A percentile compares a stretch with the other conserved stretches of the same genome.
phyloP scores from a whole-genome alignment of 495 filamentous ascomycete genomes.

The Podospora australis region DNA sequence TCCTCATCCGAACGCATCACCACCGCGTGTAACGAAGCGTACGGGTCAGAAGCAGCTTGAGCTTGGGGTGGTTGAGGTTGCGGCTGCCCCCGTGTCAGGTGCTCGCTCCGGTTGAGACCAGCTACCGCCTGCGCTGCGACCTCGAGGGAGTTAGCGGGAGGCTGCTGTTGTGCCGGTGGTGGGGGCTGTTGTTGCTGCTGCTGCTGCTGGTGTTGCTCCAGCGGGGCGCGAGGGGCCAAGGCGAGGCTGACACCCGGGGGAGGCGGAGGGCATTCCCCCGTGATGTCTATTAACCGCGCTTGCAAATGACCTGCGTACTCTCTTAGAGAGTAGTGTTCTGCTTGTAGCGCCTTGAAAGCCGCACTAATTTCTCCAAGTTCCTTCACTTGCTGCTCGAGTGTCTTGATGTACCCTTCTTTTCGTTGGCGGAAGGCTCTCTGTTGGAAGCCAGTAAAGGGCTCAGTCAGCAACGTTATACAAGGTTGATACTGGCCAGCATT shows the following conservation, averaged over 20 bases:
- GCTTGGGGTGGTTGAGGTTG: no score
- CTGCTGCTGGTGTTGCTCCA: neutral
- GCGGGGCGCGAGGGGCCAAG: slow-evolving; percentile 19
- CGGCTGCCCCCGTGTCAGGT: slow-evolving; percentile 3
- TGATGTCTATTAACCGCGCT: slow-evolving; percentile 74
- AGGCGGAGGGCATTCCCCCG: slow-evolving; percentile 76
- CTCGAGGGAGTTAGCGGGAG: slow-evolving; percentile 18
- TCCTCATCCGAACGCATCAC: slow-evolving; percentile 21
- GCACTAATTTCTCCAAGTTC: slow-evolving; percentile 64
- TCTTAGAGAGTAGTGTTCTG: slow-evolving; percentile 82
- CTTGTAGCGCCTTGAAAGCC: slow-evolving; percentile 65
- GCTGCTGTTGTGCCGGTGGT: neutral
- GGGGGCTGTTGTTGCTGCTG: slow-evolving; percentile 4
- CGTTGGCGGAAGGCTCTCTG: slow-evolving; percentile 95
- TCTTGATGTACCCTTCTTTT: slow-evolving; percentile 97
- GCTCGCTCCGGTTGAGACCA: slow-evolving; percentile 23
- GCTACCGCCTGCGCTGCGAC: slow-evolving; percentile 34
- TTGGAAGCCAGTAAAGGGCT: neutral
- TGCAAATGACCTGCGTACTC: slow-evolving; percentile 91
- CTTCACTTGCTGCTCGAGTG: slow-evolving; percentile 84
- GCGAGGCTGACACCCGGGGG: slow-evolving; percentile 47
- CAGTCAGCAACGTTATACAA: slow-evolving; percentile 6
- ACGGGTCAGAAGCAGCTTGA: no score
- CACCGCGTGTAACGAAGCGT: slow-evolving; percentile 6
- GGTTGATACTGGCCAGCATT: no score